Evolutionary conservation across 495 filamentous ascomycete genomes (phyloP), one percentile per base, ranked within the genome.

Genomic region (Xylaria grammica): DNA sequence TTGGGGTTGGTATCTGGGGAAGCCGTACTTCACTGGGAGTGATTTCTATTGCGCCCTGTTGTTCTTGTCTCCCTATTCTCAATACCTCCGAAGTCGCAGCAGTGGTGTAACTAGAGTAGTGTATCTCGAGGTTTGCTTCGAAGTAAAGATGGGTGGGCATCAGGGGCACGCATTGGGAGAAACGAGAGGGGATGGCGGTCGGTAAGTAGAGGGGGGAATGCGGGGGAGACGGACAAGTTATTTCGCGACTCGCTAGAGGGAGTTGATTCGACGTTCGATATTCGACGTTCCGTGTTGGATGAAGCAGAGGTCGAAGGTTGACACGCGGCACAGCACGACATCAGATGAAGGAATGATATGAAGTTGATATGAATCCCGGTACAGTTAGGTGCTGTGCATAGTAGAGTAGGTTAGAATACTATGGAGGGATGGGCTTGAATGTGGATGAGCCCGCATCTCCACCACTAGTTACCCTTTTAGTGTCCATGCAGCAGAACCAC

Each of bases 151-250:
- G 42, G 53, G 40, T 45, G 44, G 27, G 44, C 13, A 48, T 49
- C 44, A 40, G 30, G 24, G 62, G 52, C 44, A 51, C 53, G 19
- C 53, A 64, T 64, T 58, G 44, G 62, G 46, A 57, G 62, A 52
- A 13, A 29, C 11, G n/a, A 15, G 44, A 32, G 15, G n/a, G 30
- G 51, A 48, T 27, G 50, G 17, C 7, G 50, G 36, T 51, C 34
- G 50, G 51, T 29, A 38, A 24, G 50, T 13, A 55, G 38, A 32
- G 8, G 6, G 17, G 51, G 27, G 40, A 32, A 27, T 38, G 20
- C n/a, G 42, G 27, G 15, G 30, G 45, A 36, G 44, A 36, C 10
- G n/a, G 19, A 20, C 8, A 26, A 15, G 22, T 29, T 8, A 32
- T 9, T 32, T 52, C 48, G 32, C 30, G 22, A 15, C 40, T 13